Conservation (phyloP, 164 flowering plant genomes). For the Umbellularia californica region DNA sequence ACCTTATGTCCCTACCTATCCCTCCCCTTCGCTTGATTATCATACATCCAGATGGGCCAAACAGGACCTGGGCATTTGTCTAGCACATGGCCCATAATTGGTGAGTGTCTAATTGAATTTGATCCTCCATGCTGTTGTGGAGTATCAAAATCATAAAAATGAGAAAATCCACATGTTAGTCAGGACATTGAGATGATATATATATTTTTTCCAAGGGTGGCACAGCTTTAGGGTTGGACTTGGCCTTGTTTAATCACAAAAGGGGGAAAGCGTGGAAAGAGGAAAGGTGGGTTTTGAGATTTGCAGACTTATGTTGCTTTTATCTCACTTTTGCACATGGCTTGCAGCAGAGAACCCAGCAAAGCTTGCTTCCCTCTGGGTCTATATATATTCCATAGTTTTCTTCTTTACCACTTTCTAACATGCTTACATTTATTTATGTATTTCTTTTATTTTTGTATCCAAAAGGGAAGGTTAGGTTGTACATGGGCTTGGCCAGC, state of each 20-base stretch:
- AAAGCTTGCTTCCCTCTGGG: conserved; percentile 56
- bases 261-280: conserved; percentile 18
- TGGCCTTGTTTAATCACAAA: conserved; percentile 11
- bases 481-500: no score
- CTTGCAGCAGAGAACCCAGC: conserved; percentile 26
- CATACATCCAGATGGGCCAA: neutral
- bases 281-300: conserved; percentile 18
- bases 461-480: no score
- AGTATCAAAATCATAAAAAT: conserved; percentile 8
- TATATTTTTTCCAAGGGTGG: neutral
- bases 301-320: conserved; percentile 18
- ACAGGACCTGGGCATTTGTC: neutral
- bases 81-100: neutral
- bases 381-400: conserved; percentile 31
- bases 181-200: no score
- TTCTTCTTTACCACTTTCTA: neutral
- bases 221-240: conserved; percentile 53
- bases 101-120: neutral
- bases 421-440: neutral
- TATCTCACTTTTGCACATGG: conserved; percentile 54
- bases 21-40: no score
- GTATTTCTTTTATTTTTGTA: neutral
- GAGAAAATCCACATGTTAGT: neutral
- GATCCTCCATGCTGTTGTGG: neutral
- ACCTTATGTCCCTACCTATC: no score